Evolutionary conservation across 306 rosid genomes (phyloP).

Genomic region (Arachis stenosperma): DNA sequence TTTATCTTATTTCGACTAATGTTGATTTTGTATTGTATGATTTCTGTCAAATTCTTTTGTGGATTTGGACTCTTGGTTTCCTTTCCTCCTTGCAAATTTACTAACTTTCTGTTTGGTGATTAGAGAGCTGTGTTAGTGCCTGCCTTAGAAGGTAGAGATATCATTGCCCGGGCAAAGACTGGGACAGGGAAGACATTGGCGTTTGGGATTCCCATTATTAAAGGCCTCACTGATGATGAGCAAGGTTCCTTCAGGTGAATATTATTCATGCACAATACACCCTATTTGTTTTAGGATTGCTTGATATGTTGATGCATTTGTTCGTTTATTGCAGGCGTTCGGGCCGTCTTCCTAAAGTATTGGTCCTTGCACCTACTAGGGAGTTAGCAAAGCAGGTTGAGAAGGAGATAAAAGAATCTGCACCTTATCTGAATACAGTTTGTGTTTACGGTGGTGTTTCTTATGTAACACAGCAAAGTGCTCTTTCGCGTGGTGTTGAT

Average conservation of each 20-base stretch:
- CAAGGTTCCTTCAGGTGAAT: conserved; percentile 55
- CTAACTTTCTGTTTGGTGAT: neutral
- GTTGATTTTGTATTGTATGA: neutral
- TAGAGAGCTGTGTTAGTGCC: conserved; percentile 93
- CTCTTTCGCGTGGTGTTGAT: conserved; percentile 90
- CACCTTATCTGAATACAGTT: conserved; percentile 76
- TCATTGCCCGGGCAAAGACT: conserved; percentile 94
- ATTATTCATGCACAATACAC: conserved; percentile 7
- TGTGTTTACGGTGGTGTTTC: conserved; percentile 91
- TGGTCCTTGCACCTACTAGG: conserved; percentile 95
- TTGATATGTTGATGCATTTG: neutral
- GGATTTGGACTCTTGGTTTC: neutral
- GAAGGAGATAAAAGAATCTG: conserved; percentile 94
- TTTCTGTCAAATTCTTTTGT: neutral
- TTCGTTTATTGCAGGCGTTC: conserved; percentile 56
- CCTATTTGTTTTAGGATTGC: neutral
- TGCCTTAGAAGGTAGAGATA: conserved; percentile 81
- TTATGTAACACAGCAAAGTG: conserved; percentile 71
- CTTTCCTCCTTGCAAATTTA: neutral
- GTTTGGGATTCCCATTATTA: conserved; percentile 85
- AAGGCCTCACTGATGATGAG: conserved; percentile 65
- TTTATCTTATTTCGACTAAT: neutral
- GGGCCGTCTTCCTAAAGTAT: conserved; percentile 66
- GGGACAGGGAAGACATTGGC: conserved; percentile 97
- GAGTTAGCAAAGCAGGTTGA: conserved; percentile 97